phyloP scores from a whole-genome alignment of 768 basidiomycete genomes.

The Cantharellus anzutake region DNA sequence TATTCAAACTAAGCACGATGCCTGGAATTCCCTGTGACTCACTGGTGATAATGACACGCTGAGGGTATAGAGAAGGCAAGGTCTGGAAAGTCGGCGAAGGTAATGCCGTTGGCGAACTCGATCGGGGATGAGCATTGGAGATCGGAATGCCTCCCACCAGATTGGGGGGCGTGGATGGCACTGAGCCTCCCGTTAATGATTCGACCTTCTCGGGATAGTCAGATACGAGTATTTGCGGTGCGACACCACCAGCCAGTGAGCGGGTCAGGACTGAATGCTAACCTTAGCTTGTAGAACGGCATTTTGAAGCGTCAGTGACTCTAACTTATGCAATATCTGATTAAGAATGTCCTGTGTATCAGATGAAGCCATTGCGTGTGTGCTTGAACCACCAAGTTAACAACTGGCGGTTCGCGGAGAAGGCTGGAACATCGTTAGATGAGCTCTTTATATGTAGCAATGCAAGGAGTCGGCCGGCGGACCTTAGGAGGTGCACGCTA shows the following conservation, averaged over 20 bases:
- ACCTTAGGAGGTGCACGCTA: too few species aligned
- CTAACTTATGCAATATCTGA: constrained; percentile 55
- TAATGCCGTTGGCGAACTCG: constrained; percentile 5
- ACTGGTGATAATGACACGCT: constrained; percentile 72
- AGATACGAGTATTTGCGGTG: too few species aligned
- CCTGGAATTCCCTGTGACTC: constrained; percentile 16
- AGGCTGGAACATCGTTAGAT: too few species aligned
- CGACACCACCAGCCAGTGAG: background rate
- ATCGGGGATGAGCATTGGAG: constrained; percentile 2
- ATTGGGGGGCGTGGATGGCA: constrained; percentile 13
- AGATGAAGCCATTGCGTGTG: too few species aligned
- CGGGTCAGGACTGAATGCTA: background rate
- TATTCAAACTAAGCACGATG: background rate
- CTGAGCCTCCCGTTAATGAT: background rate
- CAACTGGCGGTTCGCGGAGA: too few species aligned
- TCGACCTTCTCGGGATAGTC: too few species aligned
- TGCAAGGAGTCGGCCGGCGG: too few species aligned
- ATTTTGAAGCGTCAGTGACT: constrained; percentile 52
- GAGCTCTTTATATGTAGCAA: too few species aligned
- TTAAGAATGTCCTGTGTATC: constrained; percentile 23
- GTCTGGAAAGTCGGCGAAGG: background rate
- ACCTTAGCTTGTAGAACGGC: constrained; percentile 70
- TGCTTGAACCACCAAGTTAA: too few species aligned
- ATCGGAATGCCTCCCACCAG: constrained; percentile 13
- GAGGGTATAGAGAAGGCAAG: constrained; percentile 39